Evolutionary conservation across 495 filamentous ascomycete species (phyloP).

Genomic region (Cenococcum geophilum): DNA sequence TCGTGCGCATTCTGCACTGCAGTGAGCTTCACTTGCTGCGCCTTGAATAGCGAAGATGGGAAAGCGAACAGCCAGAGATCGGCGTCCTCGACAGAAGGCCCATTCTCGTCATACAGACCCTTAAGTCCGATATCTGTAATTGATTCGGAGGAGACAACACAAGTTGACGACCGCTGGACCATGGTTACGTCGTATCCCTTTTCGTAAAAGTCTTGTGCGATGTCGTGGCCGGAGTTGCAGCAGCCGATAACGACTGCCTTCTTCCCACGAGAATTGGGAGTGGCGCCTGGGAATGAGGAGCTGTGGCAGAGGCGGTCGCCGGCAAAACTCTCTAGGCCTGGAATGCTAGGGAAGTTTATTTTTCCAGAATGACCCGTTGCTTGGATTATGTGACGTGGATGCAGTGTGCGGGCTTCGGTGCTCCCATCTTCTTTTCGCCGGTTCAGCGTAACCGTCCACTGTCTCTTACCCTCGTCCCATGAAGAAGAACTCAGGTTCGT

Average conservation of each 20-base stretch:
- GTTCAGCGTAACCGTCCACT: constrained; percentile 57
- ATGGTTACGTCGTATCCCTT: constrained; percentile 81
- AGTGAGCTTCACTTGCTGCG: no score
- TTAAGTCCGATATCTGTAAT: constrained; percentile 44
- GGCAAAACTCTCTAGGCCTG: constrained; percentile 56
- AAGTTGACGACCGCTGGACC: constrained; percentile 70
- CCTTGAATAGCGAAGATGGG: no score
- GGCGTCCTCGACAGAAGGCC: no score
- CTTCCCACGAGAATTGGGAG: constrained; percentile 54
- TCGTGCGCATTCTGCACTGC: no score
- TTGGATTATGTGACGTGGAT: constrained; percentile 61
- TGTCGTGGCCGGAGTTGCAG: constrained; percentile 78
- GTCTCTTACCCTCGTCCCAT: no score
- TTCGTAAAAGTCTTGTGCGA: constrained; percentile 75
- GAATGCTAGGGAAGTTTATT: constrained; percentile 56
- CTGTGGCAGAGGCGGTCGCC: constrained; percentile 61
- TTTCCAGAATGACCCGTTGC: constrained; percentile 70
- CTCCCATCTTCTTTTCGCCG: constrained; percentile 46
- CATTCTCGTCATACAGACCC: constrained; percentile 57
- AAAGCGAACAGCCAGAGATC: no score
- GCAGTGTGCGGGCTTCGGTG: constrained; percentile 46
- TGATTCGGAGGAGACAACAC: constrained; percentile 51
- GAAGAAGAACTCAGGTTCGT: no score
- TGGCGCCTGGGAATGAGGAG: constrained; percentile 50
- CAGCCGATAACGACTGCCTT: constrained; percentile 71